phyloP scores from a whole-genome alignment of 768 basidiomycete species.

The Xanthoconium stramineum region DNA sequence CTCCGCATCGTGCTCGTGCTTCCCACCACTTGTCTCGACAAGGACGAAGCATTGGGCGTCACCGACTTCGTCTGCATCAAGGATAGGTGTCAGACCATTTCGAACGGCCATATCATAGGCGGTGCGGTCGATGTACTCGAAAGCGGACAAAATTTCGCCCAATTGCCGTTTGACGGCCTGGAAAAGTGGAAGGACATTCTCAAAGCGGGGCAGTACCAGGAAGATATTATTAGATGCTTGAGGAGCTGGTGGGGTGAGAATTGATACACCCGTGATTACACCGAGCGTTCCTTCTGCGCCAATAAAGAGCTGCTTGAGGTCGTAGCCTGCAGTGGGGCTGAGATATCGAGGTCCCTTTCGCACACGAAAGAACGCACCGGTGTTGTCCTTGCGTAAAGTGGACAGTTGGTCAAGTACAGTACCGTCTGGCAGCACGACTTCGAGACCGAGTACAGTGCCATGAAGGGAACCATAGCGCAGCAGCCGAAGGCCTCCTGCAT shows the following conservation, averaged over 20 bases:
- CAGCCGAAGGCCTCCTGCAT: constrained; percentile 94
- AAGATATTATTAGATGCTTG: constrained; percentile 89
- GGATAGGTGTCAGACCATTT: constrained; percentile 75
- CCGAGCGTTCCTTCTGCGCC: constrained; percentile 97
- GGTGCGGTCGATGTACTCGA: constrained; percentile 92
- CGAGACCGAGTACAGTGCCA: constrained; percentile 91
- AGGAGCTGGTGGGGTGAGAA: constrained; percentile 81
- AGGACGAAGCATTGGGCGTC: constrained; percentile 87
- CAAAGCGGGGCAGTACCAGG: constrained; percentile 82
- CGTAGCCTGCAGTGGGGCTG: constrained; percentile 66
- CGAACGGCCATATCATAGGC: constrained; percentile 82
- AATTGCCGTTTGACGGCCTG: constrained; percentile 75
- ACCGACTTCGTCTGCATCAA: constrained; percentile 69
- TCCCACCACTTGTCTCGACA: constrained; percentile 91
- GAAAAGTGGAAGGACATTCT: constrained; percentile 83
- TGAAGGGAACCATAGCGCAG: constrained; percentile 94
- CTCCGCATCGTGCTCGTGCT: constrained; percentile 91
- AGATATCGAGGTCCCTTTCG: neutral
- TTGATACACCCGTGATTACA: constrained; percentile 91
- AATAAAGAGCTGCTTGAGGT: constrained; percentile 97
- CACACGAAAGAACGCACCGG: constrained; percentile 50
- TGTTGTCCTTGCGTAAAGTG: constrained; percentile 95
- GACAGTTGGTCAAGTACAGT: constrained; percentile 86
- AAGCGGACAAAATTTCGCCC: constrained; percentile 95
- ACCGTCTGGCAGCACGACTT: constrained; percentile 93